Evolutionary conservation across 129 eudicot genomes (phyloP).

Genomic region (Chrysanthemum seticuspe): DNA sequence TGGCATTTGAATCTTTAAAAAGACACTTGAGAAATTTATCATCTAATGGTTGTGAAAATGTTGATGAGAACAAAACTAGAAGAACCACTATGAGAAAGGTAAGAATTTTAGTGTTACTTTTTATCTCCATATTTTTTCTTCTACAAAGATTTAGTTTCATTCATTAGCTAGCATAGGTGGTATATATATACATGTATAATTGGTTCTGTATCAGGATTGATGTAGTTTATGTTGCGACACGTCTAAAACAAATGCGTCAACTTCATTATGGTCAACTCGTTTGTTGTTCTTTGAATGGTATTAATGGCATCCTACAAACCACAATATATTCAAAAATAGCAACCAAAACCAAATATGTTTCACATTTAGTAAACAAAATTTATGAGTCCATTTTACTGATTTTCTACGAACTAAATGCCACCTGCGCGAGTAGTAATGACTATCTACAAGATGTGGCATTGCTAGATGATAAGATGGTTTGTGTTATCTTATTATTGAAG

Average conservation of each 20-base stretch:
- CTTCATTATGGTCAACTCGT: not conserved
- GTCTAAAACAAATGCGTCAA: not conserved
- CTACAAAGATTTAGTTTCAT: not conserved
- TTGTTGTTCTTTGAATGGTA: no score
- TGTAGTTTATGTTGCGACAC: not conserved
- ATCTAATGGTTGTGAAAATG: constrained; percentile 29
- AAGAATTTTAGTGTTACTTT: not conserved
- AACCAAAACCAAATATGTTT: no score
- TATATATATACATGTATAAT: not conserved
- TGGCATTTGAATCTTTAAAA: constrained; percentile 12
- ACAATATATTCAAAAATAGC: no score
- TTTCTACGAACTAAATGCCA: not conserved
- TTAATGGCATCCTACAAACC: no score
- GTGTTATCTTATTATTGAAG: no score
- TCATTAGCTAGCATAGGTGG: not conserved
- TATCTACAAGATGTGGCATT: not conserved
- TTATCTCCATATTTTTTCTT: constrained; percentile 10
- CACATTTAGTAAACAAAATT: not conserved
- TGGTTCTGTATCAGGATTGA: not conserved
- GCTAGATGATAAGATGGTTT: not conserved
- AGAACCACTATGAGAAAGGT: not conserved
- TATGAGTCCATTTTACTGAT: not conserved
- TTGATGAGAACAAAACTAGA: constrained; percentile 5
- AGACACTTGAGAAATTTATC: constrained; percentile 43
- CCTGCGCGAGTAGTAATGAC: not conserved